phyloP scores from a whole-genome alignment of 176 grass and related monocot genomes.

The Oryza longistaminata region DNA sequence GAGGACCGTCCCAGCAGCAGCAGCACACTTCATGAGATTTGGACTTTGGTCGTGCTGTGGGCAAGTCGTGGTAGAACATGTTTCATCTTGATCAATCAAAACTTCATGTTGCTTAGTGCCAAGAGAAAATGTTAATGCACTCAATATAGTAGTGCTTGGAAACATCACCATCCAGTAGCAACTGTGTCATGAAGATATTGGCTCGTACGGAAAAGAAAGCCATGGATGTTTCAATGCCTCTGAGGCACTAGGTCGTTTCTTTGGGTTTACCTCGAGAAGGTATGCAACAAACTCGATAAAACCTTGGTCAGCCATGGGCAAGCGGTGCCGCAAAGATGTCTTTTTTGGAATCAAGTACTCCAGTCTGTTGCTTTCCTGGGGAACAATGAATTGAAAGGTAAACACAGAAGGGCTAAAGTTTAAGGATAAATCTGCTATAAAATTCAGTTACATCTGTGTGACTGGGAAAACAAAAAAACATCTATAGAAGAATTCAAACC shows the following conservation, averaged over 20 bases:
- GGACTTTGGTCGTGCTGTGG: slow-evolving; percentile 17
- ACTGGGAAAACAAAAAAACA: neutral
- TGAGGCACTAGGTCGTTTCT: slow-evolving; percentile 84
- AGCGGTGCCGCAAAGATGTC: slow-evolving; percentile 73
- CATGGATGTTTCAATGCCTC: slow-evolving; percentile 96
- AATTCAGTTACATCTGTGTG: neutral
- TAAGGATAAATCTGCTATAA: neutral
- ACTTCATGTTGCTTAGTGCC: slow-evolving; percentile 41
- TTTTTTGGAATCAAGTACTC: slow-evolving; percentile 98
- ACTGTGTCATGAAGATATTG: slow-evolving; percentile 84
- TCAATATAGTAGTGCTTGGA: neutral
- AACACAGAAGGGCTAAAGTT: slow-evolving; percentile 12
- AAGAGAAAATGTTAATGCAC: slow-evolving; percentile 37
- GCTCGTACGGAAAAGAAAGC: slow-evolving; percentile 98
- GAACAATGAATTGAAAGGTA: slow-evolving; percentile 27
- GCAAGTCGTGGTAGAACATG: slow-evolving; percentile 19
- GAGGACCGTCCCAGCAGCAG: slow-evolving; percentile 17
- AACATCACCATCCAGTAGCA: slow-evolving; percentile 17
- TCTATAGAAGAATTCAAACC: slow-evolving; percentile 51
- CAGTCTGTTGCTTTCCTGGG: slow-evolving; percentile 90
- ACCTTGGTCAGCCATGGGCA: slow-evolving; percentile 94
- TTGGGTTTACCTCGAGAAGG: slow-evolving; percentile 92
- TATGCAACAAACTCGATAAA: slow-evolving; percentile 89
- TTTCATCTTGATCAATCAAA: slow-evolving; percentile 46
- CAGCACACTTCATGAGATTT: neutral